A percentile compares a stretch with the other conserved stretches of the same genome.
These are phyloP conservation scores for Chlorella sp. DNA, from an alignment of 139 green algal genomes.

Conservation along the genomic window DNA sequence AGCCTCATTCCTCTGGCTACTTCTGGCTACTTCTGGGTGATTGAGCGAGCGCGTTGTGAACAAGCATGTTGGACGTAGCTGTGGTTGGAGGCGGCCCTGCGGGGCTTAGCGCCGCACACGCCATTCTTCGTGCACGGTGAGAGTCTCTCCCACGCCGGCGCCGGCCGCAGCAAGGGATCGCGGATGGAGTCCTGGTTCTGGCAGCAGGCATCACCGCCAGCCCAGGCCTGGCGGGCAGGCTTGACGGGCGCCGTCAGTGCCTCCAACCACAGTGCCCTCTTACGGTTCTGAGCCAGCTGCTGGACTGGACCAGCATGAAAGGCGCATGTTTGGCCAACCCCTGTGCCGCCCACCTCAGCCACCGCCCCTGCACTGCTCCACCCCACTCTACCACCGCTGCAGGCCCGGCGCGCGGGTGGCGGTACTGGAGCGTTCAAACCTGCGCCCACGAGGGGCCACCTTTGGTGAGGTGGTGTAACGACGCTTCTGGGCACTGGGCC, in stretches of 20 bases:
- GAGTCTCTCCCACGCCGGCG: no score
- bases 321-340: not conserved
- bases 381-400: not conserved
- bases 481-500: not conserved
- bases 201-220: not conserved
- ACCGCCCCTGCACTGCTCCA: not conserved
- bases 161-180: not conserved
- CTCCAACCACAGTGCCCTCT: not conserved
- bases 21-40: not conserved
- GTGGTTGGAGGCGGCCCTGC: not conserved
- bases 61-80: not conserved
- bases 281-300: not conserved
- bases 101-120: not conserved
- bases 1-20: not conserved
- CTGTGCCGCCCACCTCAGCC: not conserved
- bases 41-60: not conserved
- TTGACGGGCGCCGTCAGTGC: no score
- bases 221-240: not conserved
- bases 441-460: not conserved
- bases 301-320: not conserved
- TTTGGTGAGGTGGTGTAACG: not conserved
- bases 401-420: constrained; percentile 6
- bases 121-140: not conserved
- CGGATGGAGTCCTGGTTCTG: not conserved
- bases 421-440: constrained; percentile 2